A percentile compares a stretch with the other conserved stretches of the same genome.
Evolutionary conservation across 2,329 filamentous ascomycete genomes (phyloP).

Genomic region (Amphichorda felina): DNA sequence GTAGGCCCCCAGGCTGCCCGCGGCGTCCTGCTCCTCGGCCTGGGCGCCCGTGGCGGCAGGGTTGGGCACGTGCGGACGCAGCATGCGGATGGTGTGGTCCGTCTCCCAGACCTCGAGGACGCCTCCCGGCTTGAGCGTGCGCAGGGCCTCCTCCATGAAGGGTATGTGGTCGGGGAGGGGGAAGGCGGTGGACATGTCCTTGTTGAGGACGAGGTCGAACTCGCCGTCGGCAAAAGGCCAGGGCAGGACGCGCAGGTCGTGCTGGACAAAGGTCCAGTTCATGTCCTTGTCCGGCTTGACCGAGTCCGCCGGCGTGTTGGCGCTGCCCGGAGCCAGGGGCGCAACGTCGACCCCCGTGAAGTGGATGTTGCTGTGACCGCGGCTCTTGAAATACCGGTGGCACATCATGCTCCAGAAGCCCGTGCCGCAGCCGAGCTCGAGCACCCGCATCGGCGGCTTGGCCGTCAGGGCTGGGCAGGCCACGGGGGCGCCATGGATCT

Average conservation of each 20-base stretch:
- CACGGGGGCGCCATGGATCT: conserved; percentile 70
- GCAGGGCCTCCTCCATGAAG: conserved; percentile 60
- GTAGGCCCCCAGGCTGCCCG: conserved; percentile 66
- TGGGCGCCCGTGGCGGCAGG: conserved; percentile 21
- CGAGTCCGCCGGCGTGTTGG: conserved; percentile 15
- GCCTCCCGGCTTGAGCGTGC: conserved; percentile 67
- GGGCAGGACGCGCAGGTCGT: conserved; percentile 65
- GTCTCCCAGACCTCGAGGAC: conserved; percentile 82
- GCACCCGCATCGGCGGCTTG: conserved; percentile 61
- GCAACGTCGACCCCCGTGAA: conserved; percentile 80
- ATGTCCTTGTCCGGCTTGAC: conserved; percentile 57
- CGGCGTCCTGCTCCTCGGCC: conserved; percentile 48
- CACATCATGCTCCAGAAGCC: conserved; percentile 87
- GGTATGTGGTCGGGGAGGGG: conserved; percentile 44
- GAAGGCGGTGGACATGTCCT: conserved; percentile 63
- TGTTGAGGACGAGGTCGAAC: conserved; percentile 82
- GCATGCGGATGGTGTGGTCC: conserved; percentile 71
- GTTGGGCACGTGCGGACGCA: conserved; percentile 63
- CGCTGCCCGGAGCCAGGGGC: conserved; percentile 43
- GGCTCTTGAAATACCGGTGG: conserved; percentile 62
- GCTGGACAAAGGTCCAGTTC: conserved; percentile 80
- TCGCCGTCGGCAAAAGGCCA: conserved; percentile 69
- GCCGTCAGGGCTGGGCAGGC: conserved; percentile 57
- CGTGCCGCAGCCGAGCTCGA: conserved; percentile 81
- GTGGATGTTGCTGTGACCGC: conserved; percentile 56